Evolutionary conservation across 129 eudicot genomes (phyloP).

Genomic region (Chrysanthemum seticuspe): DNA sequence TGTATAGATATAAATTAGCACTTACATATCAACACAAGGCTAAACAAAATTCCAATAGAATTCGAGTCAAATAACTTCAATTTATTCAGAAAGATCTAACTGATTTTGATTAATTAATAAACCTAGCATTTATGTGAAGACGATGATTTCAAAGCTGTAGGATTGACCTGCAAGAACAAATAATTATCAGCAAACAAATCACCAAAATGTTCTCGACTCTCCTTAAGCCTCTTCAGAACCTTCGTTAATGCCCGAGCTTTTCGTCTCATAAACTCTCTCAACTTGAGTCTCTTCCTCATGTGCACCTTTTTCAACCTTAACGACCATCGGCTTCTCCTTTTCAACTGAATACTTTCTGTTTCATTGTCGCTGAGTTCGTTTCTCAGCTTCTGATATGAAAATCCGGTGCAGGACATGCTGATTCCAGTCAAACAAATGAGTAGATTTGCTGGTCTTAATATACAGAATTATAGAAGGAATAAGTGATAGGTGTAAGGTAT

Average conservation of each 20-base stretch:
- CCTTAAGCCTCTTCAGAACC: slow-evolving; percentile 62
- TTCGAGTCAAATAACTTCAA: background rate
- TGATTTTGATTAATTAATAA: background rate
- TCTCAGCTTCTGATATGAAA: too few relatives aligned
- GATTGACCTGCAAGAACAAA: slow-evolving; percentile 77
- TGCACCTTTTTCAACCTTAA: slow-evolving; percentile 14
- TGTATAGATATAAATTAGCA: background rate
- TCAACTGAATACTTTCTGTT: too few relatives aligned
- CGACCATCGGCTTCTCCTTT: slow-evolving; percentile 30
- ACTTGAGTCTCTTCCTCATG: too few relatives aligned
- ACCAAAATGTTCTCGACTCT: slow-evolving; percentile 71
- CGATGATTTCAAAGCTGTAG: slow-evolving; percentile 48
- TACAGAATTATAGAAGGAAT: too few relatives aligned
- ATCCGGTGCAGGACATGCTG: too few relatives aligned
- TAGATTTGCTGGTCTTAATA: too few relatives aligned
- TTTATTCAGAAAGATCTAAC: background rate
- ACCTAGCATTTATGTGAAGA: slow-evolving; percentile 2
- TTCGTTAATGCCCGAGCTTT: slow-evolving; percentile 47
- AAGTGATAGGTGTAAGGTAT: too few relatives aligned
- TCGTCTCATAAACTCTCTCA: slow-evolving; percentile 44
- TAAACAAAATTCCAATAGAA: background rate
- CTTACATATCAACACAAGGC: background rate
- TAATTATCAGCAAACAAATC: slow-evolving; percentile 89
- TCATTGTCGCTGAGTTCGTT: too few relatives aligned
- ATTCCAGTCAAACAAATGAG: too few relatives aligned